Conservation (phyloP, 306 rosid species). For the Myrica gale region DNA sequence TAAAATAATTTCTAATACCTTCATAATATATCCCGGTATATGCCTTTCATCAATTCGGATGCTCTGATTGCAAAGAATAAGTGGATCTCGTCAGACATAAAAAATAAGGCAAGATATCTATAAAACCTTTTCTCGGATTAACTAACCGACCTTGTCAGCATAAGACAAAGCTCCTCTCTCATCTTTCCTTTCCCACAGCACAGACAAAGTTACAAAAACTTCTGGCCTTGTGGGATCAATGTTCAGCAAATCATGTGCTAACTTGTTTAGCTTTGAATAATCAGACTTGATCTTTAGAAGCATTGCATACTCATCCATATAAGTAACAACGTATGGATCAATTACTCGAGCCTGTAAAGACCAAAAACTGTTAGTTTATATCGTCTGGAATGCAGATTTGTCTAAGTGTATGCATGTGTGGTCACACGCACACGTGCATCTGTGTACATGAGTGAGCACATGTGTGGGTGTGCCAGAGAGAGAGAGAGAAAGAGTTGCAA, state of each 20-base stretch:
- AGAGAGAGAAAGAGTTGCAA: neutral
- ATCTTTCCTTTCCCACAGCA: slow-evolving; percentile 91
- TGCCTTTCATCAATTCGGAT: slow-evolving; percentile 89
- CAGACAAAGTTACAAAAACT: slow-evolving; percentile 92
- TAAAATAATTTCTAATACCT: slow-evolving; percentile 53
- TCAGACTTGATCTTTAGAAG: slow-evolving; percentile 89
- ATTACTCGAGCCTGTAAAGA: slow-evolving; percentile 76
- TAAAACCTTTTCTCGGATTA: slow-evolving; percentile 21
- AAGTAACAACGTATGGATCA: slow-evolving; percentile 85
- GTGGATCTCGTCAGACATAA: slow-evolving; percentile 29
- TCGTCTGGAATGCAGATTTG: slow-evolving; percentile 8
- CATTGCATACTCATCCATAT: slow-evolving; percentile 99
- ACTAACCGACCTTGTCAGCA: slow-evolving; percentile 78
- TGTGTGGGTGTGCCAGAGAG: neutral
- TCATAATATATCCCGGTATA: slow-evolving; percentile 84
- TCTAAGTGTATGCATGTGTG: neutral
- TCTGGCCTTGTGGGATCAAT: slow-evolving; percentile 94
- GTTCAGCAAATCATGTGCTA: slow-evolving; percentile 82
- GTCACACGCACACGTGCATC: neutral
- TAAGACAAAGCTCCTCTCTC: slow-evolving; percentile 88
- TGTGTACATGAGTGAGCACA: neutral
- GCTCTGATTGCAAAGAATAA: slow-evolving; percentile 58
- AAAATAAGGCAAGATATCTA: slow-evolving; percentile 26
- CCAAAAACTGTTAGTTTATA: slow-evolving; percentile 27
- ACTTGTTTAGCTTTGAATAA: slow-evolving; percentile 77